Evolutionary conservation across 1,284 basidiomycete genomes (phyloP).

Genomic region (Apiotrichum sp.): DNA sequence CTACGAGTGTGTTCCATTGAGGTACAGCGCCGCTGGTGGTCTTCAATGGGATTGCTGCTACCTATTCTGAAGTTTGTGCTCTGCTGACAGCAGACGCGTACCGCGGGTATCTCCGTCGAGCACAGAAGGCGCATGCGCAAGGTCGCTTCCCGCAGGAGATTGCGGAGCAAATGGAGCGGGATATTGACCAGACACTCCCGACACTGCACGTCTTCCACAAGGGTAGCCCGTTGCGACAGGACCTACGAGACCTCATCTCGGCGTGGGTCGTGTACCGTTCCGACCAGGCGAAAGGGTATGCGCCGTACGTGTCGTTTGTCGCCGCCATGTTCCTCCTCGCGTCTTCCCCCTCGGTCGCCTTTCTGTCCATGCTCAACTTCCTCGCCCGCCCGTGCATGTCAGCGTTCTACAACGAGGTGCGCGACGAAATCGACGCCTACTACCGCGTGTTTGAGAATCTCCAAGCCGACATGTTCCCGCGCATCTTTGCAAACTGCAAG

Average conservation of each 20-base stretch:
- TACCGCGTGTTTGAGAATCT: conserved; percentile 46
- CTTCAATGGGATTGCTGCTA: no score
- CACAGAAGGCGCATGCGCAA: conserved; percentile 62
- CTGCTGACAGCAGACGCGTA: conserved; percentile 58
- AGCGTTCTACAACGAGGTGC: conserved; percentile 73
- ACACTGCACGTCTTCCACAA: conserved; percentile 80
- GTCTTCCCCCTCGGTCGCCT: conserved; percentile 67
- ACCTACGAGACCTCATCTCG: conserved; percentile 77
- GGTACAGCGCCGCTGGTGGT: not conserved
- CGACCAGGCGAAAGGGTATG: conserved; percentile 79
- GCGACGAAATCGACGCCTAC: conserved; percentile 69
- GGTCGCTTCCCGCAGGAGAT: conserved; percentile 68
- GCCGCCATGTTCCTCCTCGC: conserved; percentile 86
- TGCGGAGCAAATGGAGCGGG: conserved; percentile 67
- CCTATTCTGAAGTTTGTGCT: not conserved
- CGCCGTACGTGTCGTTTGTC: conserved; percentile 51
- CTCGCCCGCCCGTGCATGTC: conserved; percentile 77
- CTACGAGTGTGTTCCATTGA: not conserved
- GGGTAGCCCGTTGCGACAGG: conserved; percentile 74
- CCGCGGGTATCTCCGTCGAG: conserved; percentile 64
- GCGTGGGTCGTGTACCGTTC: conserved; percentile 88
- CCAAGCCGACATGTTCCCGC: conserved; percentile 63
- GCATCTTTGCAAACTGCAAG: conserved; percentile 94
- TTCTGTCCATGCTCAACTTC: conserved; percentile 81
- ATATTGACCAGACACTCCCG: conserved; percentile 74